Percentiles rank a stretch among this genome's conserved stretches.
Conservation (phyloP, 2,329 filamentous ascomycete genomes). For the Raffaelea deltoideospora region DNA sequence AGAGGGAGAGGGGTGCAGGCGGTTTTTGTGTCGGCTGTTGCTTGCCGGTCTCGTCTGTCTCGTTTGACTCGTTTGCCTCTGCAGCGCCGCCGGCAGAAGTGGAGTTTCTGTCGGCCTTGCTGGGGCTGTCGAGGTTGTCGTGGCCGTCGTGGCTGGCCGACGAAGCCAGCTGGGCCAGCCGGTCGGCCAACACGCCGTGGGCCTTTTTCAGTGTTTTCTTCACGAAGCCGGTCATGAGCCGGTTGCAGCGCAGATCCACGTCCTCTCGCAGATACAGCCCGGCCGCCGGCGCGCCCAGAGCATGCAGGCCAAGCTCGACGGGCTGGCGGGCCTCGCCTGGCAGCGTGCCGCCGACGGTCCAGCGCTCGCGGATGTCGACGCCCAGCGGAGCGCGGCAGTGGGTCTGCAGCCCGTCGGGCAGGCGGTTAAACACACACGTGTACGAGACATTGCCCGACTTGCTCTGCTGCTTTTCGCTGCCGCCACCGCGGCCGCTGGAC, state of each 20-base stretch:
- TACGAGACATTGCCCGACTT: conserved; percentile 46
- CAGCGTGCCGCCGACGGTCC: conserved; percentile 57
- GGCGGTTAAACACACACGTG: conserved; percentile 65
- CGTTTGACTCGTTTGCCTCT: background rate
- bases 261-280: conserved; percentile 78
- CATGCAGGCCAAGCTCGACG: conserved; percentile 44
- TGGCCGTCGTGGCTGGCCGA: background rate
- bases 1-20: too few relatives aligned
- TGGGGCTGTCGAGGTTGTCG: background rate
- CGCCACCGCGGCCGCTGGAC: too few relatives aligned
- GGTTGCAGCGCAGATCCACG: conserved; percentile 67
- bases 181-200: conserved; percentile 53
- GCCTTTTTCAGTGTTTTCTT: conserved; percentile 70
- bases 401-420: conserved; percentile 59
- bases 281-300: conserved; percentile 42
- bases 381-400: conserved; percentile 74
- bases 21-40: too few relatives aligned
- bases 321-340: conserved; percentile 54
- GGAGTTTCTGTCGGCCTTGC: background rate
- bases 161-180: background rate
- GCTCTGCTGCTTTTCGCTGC: too few relatives aligned
- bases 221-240: conserved; percentile 61
- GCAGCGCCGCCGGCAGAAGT: background rate
- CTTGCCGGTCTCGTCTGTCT: too few relatives aligned
- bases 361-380: conserved; percentile 63